phyloP scores from a whole-genome alignment of 2,329 filamentous ascomycete genomes.

The Cordyceps cateniannulata region DNA sequence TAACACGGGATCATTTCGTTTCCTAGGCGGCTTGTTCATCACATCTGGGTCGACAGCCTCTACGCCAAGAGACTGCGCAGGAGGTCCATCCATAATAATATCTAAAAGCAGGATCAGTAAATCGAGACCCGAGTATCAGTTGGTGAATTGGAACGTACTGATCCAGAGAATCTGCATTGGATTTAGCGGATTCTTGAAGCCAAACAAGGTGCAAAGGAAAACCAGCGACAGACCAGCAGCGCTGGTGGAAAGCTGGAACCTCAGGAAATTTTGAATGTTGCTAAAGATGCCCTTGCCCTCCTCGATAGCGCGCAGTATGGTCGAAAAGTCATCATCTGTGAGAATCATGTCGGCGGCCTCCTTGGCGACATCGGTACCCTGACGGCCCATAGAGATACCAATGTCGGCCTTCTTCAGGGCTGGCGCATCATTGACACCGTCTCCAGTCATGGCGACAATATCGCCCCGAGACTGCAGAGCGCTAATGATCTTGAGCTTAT shows the following conservation, averaged over 20 bases:
- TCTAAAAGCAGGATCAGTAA: slow-evolving; percentile 45
- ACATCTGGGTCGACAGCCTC: slow-evolving; percentile 91
- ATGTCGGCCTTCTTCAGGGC: slow-evolving; percentile 97
- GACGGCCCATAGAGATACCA: slow-evolving; percentile 90
- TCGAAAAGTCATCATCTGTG: slow-evolving; percentile 83
- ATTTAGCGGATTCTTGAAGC: slow-evolving; percentile 92
- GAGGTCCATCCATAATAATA: slow-evolving; percentile 98
- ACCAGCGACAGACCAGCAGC: slow-evolving; percentile 89
- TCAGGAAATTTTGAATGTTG: slow-evolving; percentile 99
- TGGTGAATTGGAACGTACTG: slow-evolving; percentile 55
- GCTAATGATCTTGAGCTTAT: slow-evolving; percentile 94
- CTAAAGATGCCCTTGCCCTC: slow-evolving; percentile 99
- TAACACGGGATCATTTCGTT: slow-evolving; percentile 83
- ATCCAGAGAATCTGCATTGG: slow-evolving; percentile 99
- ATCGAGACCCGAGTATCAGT: background rate
- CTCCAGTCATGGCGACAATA: slow-evolving; percentile 98
- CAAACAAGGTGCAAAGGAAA: slow-evolving; percentile 83
- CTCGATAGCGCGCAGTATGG: slow-evolving; percentile 90
- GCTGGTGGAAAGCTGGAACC: slow-evolving; percentile 95
- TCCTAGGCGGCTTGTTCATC: slow-evolving; percentile 81
- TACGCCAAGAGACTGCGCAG: slow-evolving; percentile 92
- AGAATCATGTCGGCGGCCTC: slow-evolving; percentile 92
- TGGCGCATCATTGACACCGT: slow-evolving; percentile 95
- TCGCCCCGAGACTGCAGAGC: slow-evolving; percentile 89
- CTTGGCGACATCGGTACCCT: slow-evolving; percentile 96